Conservation (phyloP, 306 rosid genomes). For the Prunus persica region DNA sequence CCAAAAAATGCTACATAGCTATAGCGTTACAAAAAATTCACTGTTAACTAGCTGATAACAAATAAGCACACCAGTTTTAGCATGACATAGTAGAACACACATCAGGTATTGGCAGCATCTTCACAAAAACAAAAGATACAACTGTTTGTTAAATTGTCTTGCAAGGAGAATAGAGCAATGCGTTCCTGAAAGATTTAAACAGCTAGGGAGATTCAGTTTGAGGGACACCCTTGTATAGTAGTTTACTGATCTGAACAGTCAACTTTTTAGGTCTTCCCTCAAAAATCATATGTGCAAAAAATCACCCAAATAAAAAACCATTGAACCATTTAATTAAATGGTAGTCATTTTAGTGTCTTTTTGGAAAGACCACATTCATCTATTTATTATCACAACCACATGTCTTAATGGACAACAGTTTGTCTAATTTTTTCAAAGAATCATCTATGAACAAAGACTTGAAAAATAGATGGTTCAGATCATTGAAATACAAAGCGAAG, state of each 20-base stretch:
- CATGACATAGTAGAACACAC: neutral
- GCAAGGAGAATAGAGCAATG: neutral
- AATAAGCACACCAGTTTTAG: neutral
- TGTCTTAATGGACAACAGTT: too few relatives aligned
- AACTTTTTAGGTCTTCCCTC: neutral
- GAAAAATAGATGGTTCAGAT: neutral
- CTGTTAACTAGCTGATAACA: neutral
- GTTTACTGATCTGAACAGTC: neutral
- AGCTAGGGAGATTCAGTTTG: neutral
- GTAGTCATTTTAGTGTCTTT: neutral
- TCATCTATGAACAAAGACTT: neutral
- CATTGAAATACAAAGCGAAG: neutral
- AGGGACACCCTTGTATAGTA: neutral
- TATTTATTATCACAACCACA: too few relatives aligned
- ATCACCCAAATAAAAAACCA: neutral
- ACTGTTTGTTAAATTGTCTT: neutral
- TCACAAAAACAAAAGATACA: neutral
- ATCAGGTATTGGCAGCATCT: neutral
- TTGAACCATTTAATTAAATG: too few relatives aligned
- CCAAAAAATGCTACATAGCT: neutral
- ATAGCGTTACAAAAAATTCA: neutral
- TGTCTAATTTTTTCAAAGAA: neutral
- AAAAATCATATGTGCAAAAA: neutral
- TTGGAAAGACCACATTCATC: too few relatives aligned
- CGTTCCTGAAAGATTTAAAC: neutral